Evolutionary conservation across 192 early-diverging fungal genomes (phyloP).

Genomic region (Kickxella alabastrina): DNA sequence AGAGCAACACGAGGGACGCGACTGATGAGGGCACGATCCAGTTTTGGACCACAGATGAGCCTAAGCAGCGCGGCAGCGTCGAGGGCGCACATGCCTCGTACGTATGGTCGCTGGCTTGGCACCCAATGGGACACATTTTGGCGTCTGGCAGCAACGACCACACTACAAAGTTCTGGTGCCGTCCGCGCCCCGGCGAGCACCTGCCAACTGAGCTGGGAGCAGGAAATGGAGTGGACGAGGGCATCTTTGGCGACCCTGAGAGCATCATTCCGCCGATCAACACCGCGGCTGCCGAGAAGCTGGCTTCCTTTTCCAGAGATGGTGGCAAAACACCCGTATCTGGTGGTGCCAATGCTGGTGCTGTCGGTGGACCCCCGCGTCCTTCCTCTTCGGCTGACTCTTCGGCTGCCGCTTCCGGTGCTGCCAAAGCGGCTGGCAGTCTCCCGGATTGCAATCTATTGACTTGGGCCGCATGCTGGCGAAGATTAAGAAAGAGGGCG

Average conservation of each 20-base stretch:
- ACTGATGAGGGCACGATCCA: slow-evolving; percentile 51
- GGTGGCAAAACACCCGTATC: not conserved
- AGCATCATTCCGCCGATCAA: too few relatives aligned
- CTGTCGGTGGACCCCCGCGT: not conserved
- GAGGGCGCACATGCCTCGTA: slow-evolving; percentile 83
- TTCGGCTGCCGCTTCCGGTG: not conserved
- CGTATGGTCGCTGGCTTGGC: slow-evolving; percentile 96
- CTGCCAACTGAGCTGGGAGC: slow-evolving; percentile 38
- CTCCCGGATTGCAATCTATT: slow-evolving; percentile 28
- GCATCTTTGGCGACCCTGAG: slow-evolving; percentile 33
- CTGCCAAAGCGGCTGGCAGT: slow-evolving; percentile 1
- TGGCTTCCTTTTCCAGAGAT: slow-evolving; percentile 10
- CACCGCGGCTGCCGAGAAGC: slow-evolving; percentile 7
- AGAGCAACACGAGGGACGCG: slow-evolving; percentile 61
- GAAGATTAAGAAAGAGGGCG: slow-evolving; percentile 30
- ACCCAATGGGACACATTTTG: slow-evolving; percentile 92
- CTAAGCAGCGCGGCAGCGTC: slow-evolving; percentile 46
- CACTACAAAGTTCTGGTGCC: slow-evolving; percentile 92
- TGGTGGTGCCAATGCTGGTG: not conserved
- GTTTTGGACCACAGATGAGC: slow-evolving; percentile 78
- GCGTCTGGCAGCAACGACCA: slow-evolving; percentile 95
- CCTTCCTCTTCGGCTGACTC: not conserved
- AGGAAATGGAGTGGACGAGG: slow-evolving; percentile 18
- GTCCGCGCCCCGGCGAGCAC: slow-evolving; percentile 78
- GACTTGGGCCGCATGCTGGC: slow-evolving; percentile 38